These are phyloP conservation scores for Ceratobasidium sp. DNA, from an alignment of 1,284 basidiomycete genomes.

Conservation along the genomic window DNA sequence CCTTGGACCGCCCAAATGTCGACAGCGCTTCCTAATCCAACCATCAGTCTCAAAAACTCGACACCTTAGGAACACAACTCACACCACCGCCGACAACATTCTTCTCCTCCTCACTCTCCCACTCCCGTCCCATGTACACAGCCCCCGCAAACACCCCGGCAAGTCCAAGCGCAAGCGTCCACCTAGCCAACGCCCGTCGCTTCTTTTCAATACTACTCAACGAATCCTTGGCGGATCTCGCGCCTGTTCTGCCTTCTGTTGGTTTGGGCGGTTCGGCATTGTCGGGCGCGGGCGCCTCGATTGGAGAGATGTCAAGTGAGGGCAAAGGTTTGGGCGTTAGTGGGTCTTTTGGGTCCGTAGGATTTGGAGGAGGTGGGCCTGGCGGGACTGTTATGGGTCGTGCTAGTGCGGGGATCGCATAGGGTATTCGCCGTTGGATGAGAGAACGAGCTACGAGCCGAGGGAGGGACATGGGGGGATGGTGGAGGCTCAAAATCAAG, in stretches of 20 bases:
- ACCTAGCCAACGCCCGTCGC: slow-evolving; percentile 68
- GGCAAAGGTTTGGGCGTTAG: slow-evolving; percentile 57
- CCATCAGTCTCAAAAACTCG: background rate
- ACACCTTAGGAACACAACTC: background rate
- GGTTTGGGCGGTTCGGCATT: slow-evolving; percentile 6
- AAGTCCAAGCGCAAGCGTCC: slow-evolving; percentile 61
- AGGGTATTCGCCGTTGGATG: slow-evolving; percentile 19
- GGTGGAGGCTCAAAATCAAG: slow-evolving; percentile 18
- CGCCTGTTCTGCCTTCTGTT: slow-evolving; percentile 67
- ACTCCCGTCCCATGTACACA: slow-evolving; percentile 72
- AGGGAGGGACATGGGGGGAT: slow-evolving; percentile 31
- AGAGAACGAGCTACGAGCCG: slow-evolving; percentile 25
- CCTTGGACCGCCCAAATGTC: slow-evolving; percentile 46
- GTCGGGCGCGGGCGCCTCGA: slow-evolving; percentile 27
- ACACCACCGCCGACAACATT: slow-evolving; percentile 33
- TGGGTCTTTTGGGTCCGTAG: slow-evolving; percentile 58
- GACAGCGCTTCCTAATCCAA: slow-evolving; percentile 26
- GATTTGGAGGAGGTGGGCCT: slow-evolving; percentile 53
- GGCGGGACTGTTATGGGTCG: slow-evolving; percentile 56
- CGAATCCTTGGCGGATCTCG: slow-evolving; percentile 77
- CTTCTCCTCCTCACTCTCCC: slow-evolving; percentile 68
- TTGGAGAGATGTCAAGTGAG: slow-evolving; percentile 39
- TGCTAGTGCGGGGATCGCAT: slow-evolving; percentile 59
- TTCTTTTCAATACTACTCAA: slow-evolving; percentile 79
- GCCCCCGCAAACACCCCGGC: slow-evolving; percentile 68